These are phyloP conservation scores for Aspergillus sp. DNA, from an alignment of 2,329 filamentous ascomycete genomes.

Conservation along the genomic window DNA sequence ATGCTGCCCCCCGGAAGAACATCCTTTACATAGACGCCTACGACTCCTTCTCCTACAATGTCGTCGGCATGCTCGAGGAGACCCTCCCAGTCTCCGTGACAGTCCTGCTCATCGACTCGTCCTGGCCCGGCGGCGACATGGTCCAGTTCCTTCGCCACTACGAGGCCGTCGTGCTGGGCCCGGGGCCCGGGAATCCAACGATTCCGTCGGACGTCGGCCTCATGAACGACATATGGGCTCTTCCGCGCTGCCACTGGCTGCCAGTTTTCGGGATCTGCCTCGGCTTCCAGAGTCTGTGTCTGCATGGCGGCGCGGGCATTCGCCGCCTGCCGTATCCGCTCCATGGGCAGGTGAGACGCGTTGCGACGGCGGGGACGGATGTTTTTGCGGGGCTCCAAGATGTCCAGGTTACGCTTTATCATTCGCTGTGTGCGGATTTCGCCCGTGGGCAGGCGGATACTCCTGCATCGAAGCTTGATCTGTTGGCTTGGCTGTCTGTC, in stretches of 20 bases:
- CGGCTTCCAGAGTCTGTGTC: conserved; percentile 74
- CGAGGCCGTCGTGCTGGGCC: conserved; percentile 80
- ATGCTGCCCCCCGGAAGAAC: conserved; percentile 11
- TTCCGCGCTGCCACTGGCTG: conserved; percentile 50
- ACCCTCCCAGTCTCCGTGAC: conserved; percentile 59
- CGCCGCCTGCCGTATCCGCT: conserved; percentile 60
- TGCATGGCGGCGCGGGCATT: conserved; percentile 58
- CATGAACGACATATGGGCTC: conserved; percentile 65
- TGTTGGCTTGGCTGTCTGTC: conserved; percentile 53
- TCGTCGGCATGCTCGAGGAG: conserved; percentile 69
- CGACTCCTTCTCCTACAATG: conserved; percentile 95
- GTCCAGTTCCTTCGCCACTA: conserved; percentile 49
- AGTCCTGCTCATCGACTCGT: conserved; percentile 61
- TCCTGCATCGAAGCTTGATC: conserved; percentile 29
- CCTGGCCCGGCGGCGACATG: conserved; percentile 35
- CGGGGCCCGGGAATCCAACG: conserved; percentile 75
- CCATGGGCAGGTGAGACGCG: conserved; percentile 68
- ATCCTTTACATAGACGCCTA: conserved; percentile 92
- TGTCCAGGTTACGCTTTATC: conserved; percentile 68
- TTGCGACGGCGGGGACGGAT: conserved; percentile 52
- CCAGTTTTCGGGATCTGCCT: conserved; percentile 84
- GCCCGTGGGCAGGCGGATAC: conserved; percentile 13
- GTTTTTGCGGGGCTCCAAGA: conserved; percentile 55
- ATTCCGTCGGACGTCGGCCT: conserved; percentile 69
- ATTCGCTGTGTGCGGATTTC: conserved; percentile 48